phyloP scores from a whole-genome alignment of 2,329 filamentous ascomycete species.

The Exophiala viscosa region DNA sequence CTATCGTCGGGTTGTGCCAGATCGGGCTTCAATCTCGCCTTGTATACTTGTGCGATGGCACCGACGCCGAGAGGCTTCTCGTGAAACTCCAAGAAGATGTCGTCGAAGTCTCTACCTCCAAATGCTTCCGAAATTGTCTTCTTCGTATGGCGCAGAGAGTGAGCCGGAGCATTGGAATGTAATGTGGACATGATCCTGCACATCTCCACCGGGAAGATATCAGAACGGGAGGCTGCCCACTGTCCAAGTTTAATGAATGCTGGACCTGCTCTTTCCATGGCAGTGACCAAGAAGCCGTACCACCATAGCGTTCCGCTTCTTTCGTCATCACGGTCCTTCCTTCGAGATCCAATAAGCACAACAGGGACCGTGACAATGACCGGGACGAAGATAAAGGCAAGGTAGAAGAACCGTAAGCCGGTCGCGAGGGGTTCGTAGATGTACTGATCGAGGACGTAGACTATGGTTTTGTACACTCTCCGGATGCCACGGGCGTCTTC shows the following conservation, averaged over 20 bases:
- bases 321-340: constrained; percentile 66
- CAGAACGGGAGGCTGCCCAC: constrained; percentile 94
- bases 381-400: constrained; percentile 85
- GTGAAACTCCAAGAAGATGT: constrained; percentile 95
- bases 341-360: constrained; percentile 71
- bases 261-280: constrained; percentile 90
- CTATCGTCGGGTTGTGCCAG: constrained; percentile 62
- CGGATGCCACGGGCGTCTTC: constrained; percentile 59
- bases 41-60: constrained; percentile 96
- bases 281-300: constrained; percentile 80
- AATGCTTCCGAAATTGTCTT: constrained; percentile 78
- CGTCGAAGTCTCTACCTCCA: constrained; percentile 71
- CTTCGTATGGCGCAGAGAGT: constrained; percentile 77
- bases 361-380: constrained; percentile 75
- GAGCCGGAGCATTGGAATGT: constrained; percentile 90
- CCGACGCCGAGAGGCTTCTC: constrained; percentile 86
- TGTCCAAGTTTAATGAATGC: constrained; percentile 99
- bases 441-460: constrained; percentile 63
- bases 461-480: constrained; percentile 56
- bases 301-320: constrained; percentile 84
- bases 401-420: constrained; percentile 78
- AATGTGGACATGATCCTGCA: constrained; percentile 91
- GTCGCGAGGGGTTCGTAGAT: constrained; percentile 76
- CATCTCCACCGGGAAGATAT: constrained; percentile 92
- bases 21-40: constrained; percentile 80